Conservation (phyloP, 2,329 filamentous ascomycete species). For the Coccinonectria pachysandricola region DNA sequence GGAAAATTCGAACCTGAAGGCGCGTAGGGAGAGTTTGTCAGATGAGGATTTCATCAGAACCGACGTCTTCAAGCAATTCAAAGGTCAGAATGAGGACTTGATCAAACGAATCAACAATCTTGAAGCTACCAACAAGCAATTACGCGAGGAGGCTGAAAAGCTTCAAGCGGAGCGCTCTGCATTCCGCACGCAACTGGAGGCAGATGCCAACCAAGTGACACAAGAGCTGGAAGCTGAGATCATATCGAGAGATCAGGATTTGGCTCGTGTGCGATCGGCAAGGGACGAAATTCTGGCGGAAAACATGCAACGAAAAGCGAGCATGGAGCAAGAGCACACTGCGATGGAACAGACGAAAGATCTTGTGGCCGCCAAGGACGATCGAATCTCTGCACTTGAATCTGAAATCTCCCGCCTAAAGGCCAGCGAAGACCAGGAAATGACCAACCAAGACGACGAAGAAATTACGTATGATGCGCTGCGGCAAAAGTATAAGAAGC, state of each 20-base stretch:
- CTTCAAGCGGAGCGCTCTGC: slow-evolving; percentile 74
- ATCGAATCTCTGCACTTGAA: slow-evolving; percentile 72
- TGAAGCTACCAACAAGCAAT: slow-evolving; percentile 75
- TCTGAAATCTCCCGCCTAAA: slow-evolving; percentile 66
- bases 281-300: slow-evolving; percentile 83
- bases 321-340: slow-evolving; percentile 63
- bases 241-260: slow-evolving; percentile 69
- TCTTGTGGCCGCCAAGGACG: slow-evolving; percentile 66
- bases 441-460: slow-evolving; percentile 34
- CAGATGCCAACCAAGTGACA: slow-evolving; percentile 62
- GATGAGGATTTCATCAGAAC: slow-evolving; percentile 93
- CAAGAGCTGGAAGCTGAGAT: slow-evolving; percentile 76
- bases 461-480: slow-evolving; percentile 63
- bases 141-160: slow-evolving; percentile 78
- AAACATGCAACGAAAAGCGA: slow-evolving; percentile 65
- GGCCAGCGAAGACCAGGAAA: slow-evolving; percentile 35
- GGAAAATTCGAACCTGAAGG: slow-evolving; percentile 66
- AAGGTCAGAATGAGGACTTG: slow-evolving; percentile 81
- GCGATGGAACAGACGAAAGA: slow-evolving; percentile 69
- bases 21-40: slow-evolving; percentile 58
- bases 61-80: slow-evolving; percentile 86
- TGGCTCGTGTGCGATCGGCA: slow-evolving; percentile 72
- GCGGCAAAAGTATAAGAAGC: slow-evolving; percentile 58
- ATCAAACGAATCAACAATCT: slow-evolving; percentile 86
- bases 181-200: slow-evolving; percentile 71